phyloP scores from a whole-genome alignment of 805 yeast genomes.

The Maudiozyma bulderi region DNA sequence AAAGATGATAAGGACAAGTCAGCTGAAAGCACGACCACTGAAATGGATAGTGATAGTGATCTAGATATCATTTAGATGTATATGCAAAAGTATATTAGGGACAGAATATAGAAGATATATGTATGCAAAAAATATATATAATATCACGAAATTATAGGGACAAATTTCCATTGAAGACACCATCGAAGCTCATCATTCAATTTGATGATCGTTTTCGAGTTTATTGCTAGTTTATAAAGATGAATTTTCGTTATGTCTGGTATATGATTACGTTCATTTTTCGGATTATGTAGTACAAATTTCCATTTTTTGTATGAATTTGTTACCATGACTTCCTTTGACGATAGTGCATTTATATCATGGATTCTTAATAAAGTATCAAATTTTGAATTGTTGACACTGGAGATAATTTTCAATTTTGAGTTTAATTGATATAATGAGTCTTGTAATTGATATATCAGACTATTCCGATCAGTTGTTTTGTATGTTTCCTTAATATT shows the following conservation, averaged over 20 bases:
- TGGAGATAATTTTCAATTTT: background rate
- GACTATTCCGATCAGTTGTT: background rate
- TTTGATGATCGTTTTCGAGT: constrained; percentile 4
- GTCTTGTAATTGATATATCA: background rate
- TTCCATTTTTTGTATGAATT: background rate
- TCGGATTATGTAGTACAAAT: background rate
- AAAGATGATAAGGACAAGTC: constrained; percentile 7
- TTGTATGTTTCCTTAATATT: too few relatives aligned
- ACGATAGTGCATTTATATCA: background rate
- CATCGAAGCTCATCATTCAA: constrained; percentile 4
- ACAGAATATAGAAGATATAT: background rate
- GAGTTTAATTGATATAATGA: background rate
- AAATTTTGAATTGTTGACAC: background rate
- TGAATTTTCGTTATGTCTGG: background rate
- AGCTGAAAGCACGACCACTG: background rate
- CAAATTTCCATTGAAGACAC: constrained; percentile 10
- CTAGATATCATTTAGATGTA: constrained; percentile 23
- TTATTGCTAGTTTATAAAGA: constrained; percentile 1
- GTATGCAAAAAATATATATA: background rate
- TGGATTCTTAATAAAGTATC: constrained; percentile 1
- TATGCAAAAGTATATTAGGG: background rate
- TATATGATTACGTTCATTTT: background rate
- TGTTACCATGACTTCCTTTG: background rate
- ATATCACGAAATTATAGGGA: background rate
- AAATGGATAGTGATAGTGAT: constrained; percentile 22